Evolutionary conservation across 2,329 filamentous ascomycete species (phyloP).

Genomic region (Verticillium isaacii): DNA sequence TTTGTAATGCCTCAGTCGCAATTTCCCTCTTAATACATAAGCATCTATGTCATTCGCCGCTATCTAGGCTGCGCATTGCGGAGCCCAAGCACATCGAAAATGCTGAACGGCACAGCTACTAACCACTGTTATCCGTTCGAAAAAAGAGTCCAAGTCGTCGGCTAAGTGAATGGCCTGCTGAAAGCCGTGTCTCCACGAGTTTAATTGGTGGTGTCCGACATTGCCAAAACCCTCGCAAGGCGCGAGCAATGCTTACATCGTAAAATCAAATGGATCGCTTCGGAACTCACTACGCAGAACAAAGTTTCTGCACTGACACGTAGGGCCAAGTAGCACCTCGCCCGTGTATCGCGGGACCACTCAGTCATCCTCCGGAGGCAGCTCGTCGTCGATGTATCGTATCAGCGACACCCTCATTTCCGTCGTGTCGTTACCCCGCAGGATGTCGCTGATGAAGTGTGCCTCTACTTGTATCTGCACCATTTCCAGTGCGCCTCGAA

Average conservation of each 20-base stretch:
- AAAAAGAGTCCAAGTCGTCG: too few species aligned
- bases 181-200: not conserved
- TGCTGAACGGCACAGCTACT: too few species aligned
- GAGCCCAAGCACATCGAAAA: too few species aligned
- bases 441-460: slow-evolving; percentile 89
- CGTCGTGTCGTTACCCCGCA: slow-evolving; percentile 91
- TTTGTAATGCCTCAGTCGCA: too few species aligned
- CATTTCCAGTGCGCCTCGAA: slow-evolving; percentile 93
- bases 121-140: too few species aligned
- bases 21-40: too few species aligned
- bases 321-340: not conserved
- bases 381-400: slow-evolving; percentile 94
- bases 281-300: not conserved
- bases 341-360: not conserved
- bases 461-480: slow-evolving; percentile 99
- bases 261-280: not conserved
- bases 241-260: not conserved
- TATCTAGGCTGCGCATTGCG: too few species aligned
- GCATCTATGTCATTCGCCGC: too few species aligned
- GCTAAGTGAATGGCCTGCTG: not conserved
- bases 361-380: slow-evolving; percentile 94
- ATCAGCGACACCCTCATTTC: slow-evolving; percentile 94
- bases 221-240: not conserved
- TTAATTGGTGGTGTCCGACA: not conserved
- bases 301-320: not conserved